Base-by-base conservation (phyloP, 192 early-diverging fungal species). In the Backusella tuberculispora region DNA sequence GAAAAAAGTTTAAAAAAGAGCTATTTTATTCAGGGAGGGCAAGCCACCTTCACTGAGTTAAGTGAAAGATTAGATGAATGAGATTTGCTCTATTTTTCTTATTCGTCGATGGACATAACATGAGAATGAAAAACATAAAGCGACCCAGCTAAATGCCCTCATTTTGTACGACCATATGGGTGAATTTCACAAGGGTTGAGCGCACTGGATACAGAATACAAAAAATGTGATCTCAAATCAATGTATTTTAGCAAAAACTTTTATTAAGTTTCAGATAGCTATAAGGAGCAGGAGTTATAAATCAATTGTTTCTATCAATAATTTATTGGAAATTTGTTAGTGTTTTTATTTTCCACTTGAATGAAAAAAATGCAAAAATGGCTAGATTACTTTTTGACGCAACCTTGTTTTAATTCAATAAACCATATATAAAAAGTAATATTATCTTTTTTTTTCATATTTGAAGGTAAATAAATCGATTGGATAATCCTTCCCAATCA, bases 21-120 rank as follows among this genome's bases (percentile, higher is more conserved):
- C 9, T n/a, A 56, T 56, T 24, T 46, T 56, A 56, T 56, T 24
- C 21, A 56, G 10, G 19, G 17, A 2, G 9, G 53, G 29, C 29
- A 24, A 26, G 13, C 9, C 21, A 24, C 53, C 0, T 9, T 9
- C 10, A 53, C 17, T 26, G 53, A 60, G 21, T 60, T 60, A 26
- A 60, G 26, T 60, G 53, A 60, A 60, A 26, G 21, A 60, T 60
- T 24, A 60, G 53, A 60, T 60, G 21, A 60, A 60, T 9, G 21
- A 24, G 9, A 60, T 60, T 60, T 60, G 53, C 53, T 60, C 53
- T 60, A 60, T 60, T 60, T 60, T 26, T 60, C 26, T 12, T 7
- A 60, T 60, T 60, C 53, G 53, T 13, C 13, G 21, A 60, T 24
- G 26, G 26, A 56, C 19, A 21, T 2, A 8, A 56, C 9, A 56